Evolutionary conservation across 805 yeast species (phyloP).

Genomic region (Novakomyces olei): DNA sequence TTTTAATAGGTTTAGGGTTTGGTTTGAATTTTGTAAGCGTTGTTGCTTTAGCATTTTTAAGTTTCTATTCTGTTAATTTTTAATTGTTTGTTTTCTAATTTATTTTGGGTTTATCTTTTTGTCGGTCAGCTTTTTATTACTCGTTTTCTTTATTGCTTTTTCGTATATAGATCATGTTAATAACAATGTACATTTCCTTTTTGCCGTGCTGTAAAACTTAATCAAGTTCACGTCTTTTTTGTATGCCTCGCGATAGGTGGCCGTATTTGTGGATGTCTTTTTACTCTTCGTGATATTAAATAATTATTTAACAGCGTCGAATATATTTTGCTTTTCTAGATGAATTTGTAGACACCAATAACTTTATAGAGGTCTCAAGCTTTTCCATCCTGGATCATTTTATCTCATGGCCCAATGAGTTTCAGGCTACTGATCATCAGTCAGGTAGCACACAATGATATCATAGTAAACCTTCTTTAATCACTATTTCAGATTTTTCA

Average conservation of each 20-base stretch:
- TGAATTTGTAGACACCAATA: no score
- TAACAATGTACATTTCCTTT: neutral
- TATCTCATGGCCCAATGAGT: neutral
- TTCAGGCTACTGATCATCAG: neutral
- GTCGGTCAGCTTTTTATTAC: neutral
- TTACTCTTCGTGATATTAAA: neutral
- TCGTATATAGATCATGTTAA: neutral
- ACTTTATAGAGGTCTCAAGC: neutral
- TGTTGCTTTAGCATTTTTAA: slow-evolving; percentile 12
- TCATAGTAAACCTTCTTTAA: neutral
- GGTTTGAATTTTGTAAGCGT: no score
- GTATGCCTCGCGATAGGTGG: neutral
- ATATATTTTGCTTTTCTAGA: neutral
- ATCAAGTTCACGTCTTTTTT: neutral
- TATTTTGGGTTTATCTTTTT: neutral
- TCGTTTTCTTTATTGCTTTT: neutral
- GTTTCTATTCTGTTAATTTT: slow-evolving; percentile 18
- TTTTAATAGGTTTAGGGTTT: no score
- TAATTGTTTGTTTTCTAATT: neutral
- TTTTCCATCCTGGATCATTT: neutral
- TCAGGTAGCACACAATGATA: neutral
- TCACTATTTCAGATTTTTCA: neutral
- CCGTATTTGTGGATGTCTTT: neutral
- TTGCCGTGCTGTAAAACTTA: neutral
- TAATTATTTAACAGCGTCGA: neutral